Evolutionary conservation across 2,329 filamentous ascomycete genomes (phyloP), one percentile per base, ranked within the genome.

Genomic region (Scolecobasidium constrictum): DNA sequence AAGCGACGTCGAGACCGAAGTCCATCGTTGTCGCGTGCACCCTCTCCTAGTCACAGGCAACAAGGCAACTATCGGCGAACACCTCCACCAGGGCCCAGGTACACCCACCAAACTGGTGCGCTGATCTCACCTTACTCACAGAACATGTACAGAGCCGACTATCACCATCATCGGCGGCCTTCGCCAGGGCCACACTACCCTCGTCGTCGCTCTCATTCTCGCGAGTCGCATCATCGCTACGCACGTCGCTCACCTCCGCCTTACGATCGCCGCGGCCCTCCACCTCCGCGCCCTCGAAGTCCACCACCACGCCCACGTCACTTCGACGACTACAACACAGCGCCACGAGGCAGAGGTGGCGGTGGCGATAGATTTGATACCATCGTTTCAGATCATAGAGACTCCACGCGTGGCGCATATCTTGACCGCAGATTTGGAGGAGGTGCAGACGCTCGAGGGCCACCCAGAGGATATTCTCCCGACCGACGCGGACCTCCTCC

Each of bases 1-100:
- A 63, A 62, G 50, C 63, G 58, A 43, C 57, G 56, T 39, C 58
- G 57, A 49, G 64, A 54, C 46, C 54, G 53, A 43, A 62, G 58
- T 21, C 52, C 59, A 53, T 61, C 59, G 42, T 50, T 56, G 17
- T 46, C 54, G 20, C 52, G 52, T 35, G 54, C 56, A 44, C 55
- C 52, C 46, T 62, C 57, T 41, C 54, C 56, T 15, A 62, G 55
- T 48, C 58, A 59, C 16, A 50, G 53, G 36, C 40, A 33, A 28
- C 40, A 36, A 42, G 31, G 18, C 31, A 42, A 33, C 15, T 34
- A 49, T 56, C 23, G 52, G 55, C 43, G 53, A 52, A 38, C 46
- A 52, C 39, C 59, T 28, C 54, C 50, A 43, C 26, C 26, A n/a
- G 26, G 26, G 26, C 26, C 26, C 9, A 31, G 26, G 26, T 31